These are phyloP conservation scores for Chalciporus piperatoides DNA, from an alignment of 1,284 basidiomycete genomes.

Conservation along the genomic window DNA sequence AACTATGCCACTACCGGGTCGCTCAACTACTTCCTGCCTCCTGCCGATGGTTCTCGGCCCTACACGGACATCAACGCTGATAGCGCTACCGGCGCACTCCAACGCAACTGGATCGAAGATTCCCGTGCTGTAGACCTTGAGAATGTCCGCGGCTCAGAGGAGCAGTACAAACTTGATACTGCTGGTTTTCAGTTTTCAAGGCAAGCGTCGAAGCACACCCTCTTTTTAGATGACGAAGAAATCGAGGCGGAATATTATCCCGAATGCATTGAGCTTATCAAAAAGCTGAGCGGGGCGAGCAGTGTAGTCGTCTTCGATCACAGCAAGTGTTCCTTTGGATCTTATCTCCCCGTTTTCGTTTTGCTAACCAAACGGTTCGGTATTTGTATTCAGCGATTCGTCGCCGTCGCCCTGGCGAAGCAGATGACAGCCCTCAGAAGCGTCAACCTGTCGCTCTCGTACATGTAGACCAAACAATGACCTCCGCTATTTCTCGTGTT, in stretches of 20 bases:
- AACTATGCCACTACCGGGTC: constrained; percentile 19
- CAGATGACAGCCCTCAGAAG: constrained; percentile 39
- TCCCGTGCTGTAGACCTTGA: constrained; percentile 23
- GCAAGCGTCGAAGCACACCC: constrained; percentile 25
- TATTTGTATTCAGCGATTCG: constrained; percentile 34
- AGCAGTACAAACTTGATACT: constrained; percentile 42
- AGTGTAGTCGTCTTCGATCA: constrained; percentile 54
- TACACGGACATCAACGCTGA: constrained; percentile 15
- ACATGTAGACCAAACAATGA: constrained; percentile 54
- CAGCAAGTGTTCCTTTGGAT: constrained; percentile 35
- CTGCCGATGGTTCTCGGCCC: constrained; percentile 23
- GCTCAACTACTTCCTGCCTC: constrained; percentile 19
- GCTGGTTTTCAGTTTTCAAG: constrained; percentile 48
- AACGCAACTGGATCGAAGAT: constrained; percentile 20
- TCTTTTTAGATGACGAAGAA: constrained; percentile 39
- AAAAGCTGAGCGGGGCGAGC: constrained; percentile 50
- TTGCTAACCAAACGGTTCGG: neutral
- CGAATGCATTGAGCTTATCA: constrained; percentile 48
- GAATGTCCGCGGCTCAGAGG: constrained; percentile 45
- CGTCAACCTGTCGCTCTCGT: constrained; percentile 48
- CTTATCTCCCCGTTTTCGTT: neutral
- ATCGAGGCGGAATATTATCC: constrained; percentile 48
- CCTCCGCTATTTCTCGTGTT: constrained; percentile 47
- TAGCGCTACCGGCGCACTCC: constrained; percentile 4
- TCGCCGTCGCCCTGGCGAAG: constrained; percentile 39